A percentile compares a stretch with the other conserved stretches of the same genome.
These are phyloP conservation scores for Kwoniella sp. DNA, from an alignment of 768 basidiomycete species.

Conservation along the genomic window DNA sequence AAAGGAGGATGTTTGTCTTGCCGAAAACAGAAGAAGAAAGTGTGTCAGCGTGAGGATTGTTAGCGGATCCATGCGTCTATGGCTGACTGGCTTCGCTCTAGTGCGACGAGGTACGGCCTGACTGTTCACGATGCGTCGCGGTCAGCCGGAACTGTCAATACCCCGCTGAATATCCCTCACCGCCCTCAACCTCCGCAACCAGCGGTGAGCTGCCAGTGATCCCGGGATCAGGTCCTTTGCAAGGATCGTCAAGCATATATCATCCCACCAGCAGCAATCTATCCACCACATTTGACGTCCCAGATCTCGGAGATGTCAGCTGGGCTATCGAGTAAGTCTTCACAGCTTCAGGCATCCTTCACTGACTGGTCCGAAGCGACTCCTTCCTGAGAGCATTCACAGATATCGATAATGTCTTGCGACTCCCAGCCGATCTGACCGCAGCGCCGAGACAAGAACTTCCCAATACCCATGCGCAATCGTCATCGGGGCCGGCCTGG, in stretches of 20 bases:
- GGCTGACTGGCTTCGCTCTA: too few species aligned
- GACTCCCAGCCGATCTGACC: neutral
- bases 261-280: neutral
- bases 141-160: too few species aligned
- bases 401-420: neutral
- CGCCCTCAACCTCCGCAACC: too few species aligned
- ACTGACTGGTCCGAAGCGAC: neutral
- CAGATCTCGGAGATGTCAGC: neutral
- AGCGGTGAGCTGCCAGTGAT: too few species aligned
- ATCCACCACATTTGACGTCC: neutral
- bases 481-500: too few species aligned
- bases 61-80: neutral
- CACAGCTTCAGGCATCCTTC: neutral
- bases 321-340: neutral
- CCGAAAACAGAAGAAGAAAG: constrained; percentile 3
- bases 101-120: too few species aligned
- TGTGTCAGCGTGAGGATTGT: neutral
- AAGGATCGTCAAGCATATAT: neutral
- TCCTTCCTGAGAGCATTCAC: neutral
- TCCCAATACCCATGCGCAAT: neutral
- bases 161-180: too few species aligned
- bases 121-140: too few species aligned
- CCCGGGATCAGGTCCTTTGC: too few species aligned
- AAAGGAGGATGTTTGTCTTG: neutral
- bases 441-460: neutral